Evolutionary conservation across 1,284 basidiomycete genomes (phyloP), one percentile per base, ranked within the genome.

Genomic region (Trichosporon ovoides): DNA sequence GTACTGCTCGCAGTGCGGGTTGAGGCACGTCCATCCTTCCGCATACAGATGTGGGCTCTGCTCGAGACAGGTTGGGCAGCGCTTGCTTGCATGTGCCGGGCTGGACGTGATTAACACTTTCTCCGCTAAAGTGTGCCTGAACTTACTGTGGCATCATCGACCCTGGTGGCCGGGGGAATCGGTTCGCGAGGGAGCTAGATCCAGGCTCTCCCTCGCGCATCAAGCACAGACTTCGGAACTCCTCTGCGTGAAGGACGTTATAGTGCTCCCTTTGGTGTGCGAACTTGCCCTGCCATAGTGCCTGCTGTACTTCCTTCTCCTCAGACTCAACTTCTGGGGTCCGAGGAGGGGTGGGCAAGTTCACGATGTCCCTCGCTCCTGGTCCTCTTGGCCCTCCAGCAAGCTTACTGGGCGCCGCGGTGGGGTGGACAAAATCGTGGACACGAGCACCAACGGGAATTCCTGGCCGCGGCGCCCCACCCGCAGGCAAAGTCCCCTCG

Each of bases 1-100:
- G 58, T 72, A 75, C 6, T 62, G 61, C 7, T 48, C 6, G 50
- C 73, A 75, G 16, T 28, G 22, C 6, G 62, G 63, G 2, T 52
- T 22, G n/a, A 74, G 56, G 46, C 73, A 75, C 19, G 63, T 66
- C 62, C 67, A 67, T 16, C 71, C 72, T 59, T 70, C 67, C n/a
- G 7, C 24, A 38, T 73, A 75, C n/a, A 73, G 53, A 19, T 34
- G 53, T 0, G 65, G 59, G 22, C 62, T 66, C 0, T 43, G 12
- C 3, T 4, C 16, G 20, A 34, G 5, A 55, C 70, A 72, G 0
- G 50, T 50, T 4, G 49, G n/a, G 40, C 71, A 73, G 24, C 19
- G 28, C 24, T 57, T 28, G 24, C 36, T 28, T 48, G 43, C 43
- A 19, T 19, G 24, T 10, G 5, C 7, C n/a, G 35, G 22, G 24